Percentiles rank a stretch among this genome's conserved stretches.
These are phyloP conservation scores for Biscogniauxia sp. DNA, from an alignment of 2,329 filamentous ascomycete species.

Conservation along the genomic window DNA sequence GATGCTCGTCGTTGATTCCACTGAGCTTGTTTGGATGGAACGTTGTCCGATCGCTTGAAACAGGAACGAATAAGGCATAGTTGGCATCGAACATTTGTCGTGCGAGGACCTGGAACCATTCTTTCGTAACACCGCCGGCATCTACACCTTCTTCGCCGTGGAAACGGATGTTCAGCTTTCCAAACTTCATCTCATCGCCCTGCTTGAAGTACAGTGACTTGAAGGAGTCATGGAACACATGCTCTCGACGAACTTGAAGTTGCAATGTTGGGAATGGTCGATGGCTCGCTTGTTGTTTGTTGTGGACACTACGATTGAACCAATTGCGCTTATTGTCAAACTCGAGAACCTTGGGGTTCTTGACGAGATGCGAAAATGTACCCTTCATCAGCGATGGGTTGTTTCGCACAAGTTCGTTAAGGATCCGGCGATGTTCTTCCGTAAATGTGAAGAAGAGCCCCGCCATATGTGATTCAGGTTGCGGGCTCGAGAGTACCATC, in stretches of 20 bases:
- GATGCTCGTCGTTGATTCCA: conserved; percentile 89
- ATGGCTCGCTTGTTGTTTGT: conserved; percentile 58
- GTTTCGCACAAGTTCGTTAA: conserved; percentile 95
- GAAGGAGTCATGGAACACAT: conserved; percentile 98
- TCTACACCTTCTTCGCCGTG: conserved; percentile 97
- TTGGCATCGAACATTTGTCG: conserved; percentile 99
- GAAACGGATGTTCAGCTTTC: conserved; percentile 97
- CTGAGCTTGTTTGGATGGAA: conserved; percentile 98
- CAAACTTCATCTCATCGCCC: conserved; percentile 97
- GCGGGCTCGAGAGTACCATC: conserved; percentile 70
- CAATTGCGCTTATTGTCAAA: conserved; percentile 99
- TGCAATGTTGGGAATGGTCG: conserved; percentile 73
- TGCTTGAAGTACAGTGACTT: conserved; percentile 97
- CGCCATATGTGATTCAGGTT: conserved; percentile 79
- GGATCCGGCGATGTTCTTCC: conserved; percentile 93
- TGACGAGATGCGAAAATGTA: conserved; percentile 91
- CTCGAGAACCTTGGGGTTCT: conserved; percentile 97
- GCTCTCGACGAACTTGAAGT: conserved; percentile 84
- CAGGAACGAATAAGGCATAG: conserved; percentile 93
- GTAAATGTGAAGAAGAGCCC: conserved; percentile 96
- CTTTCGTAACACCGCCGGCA: conserved; percentile 92
- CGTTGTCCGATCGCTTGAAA: conserved; percentile 94
- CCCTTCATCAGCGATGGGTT: conserved; percentile 99
- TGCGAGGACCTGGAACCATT: conserved; percentile 98
- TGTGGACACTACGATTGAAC: conserved; percentile 91